Evolutionary conservation across 768 basidiomycete genomes (phyloP), one percentile per base, ranked within the genome.

Genomic region (Psilocybe sp.): DNA sequence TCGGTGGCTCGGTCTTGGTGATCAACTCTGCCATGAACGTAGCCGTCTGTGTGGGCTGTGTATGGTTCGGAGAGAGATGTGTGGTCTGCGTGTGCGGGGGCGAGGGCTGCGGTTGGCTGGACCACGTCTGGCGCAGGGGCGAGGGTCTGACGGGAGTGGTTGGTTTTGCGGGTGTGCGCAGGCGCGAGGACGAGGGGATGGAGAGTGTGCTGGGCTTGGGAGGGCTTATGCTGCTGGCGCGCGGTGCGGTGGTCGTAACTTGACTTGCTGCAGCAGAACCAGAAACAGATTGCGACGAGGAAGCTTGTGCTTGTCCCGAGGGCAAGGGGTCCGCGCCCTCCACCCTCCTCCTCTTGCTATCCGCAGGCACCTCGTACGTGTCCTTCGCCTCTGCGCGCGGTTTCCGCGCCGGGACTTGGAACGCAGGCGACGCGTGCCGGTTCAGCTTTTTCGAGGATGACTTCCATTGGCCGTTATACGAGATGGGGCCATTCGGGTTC

Each of bases 391-490:
- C 61, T 12, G 73, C 59, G 32, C 63, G 73, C 28, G 77, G 64
- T 32, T 76, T 70, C 39, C 74, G 59, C 14, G 78, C 67, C 11
- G 80, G 71, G 16, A 82, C 72, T 4, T 83, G 80, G 60, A 91
- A 89, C 4, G 82, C 84, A 40, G 88, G 87, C 8, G 87, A 88
- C 45, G 80, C 77, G 61, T 82, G 87, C 38, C 87, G 82, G 63
- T 87, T 89, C 41, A 79, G 78, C 46, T 66, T 28, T 28, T 61
- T 34, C 63, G 71, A 18, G 58, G 47, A 15, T 74, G 69, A 57
- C 77, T 82, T 11, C 89, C 81, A 57, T 85, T 89, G 38, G n/a
- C 89, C 89, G 55, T 83, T 78, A 84, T 85, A 89, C 42, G 76
- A 75, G 65, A 86, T 86, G 32, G 69, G 60, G 16, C 89, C 89